phyloP scores from a whole-genome alignment of 306 rosid species.

The Lathyrus oleraceus region DNA sequence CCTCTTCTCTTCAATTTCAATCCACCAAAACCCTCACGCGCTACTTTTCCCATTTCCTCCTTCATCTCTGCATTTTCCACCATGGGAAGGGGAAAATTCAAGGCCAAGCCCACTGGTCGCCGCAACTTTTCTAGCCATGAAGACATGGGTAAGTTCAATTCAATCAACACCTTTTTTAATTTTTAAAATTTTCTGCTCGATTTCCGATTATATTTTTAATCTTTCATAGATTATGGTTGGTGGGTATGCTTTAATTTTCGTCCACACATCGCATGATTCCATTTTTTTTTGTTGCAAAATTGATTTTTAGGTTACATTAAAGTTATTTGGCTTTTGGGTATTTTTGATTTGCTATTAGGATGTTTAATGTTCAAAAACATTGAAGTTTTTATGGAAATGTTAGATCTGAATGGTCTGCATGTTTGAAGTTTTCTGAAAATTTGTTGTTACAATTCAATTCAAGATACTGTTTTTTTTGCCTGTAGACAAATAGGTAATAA shows the following conservation, averaged over 20 bases:
- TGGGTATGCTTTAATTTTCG: slow-evolving; percentile 9
- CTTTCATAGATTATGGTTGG: background rate
- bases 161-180: slow-evolving; percentile 12
- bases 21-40: background rate
- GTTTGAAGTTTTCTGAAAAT: slow-evolving; percentile 21
- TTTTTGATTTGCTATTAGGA: slow-evolving; percentile 14
- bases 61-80: slow-evolving; percentile 20
- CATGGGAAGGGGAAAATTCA: slow-evolving; percentile 95
- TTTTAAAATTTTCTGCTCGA: slow-evolving; percentile 10
- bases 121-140: slow-evolving; percentile 87
- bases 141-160: slow-evolving; percentile 61
- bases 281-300: background rate
- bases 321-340: slow-evolving; percentile 1
- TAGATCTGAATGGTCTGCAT: slow-evolving; percentile 30
- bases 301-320: slow-evolving; percentile 2
- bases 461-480: background rate
- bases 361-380: background rate
- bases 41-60: too few species aligned
- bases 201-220: background rate
- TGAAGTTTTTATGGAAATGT: background rate
- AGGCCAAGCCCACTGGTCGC: slow-evolving; percentile 89
- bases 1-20: background rate
- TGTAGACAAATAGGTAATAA: too few species aligned
- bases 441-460: slow-evolving; percentile 8
- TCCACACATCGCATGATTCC: background rate